These are phyloP conservation scores for Penicillium ucsense DNA, from an alignment of 495 filamentous ascomycete genomes.

Conservation along the genomic window DNA sequence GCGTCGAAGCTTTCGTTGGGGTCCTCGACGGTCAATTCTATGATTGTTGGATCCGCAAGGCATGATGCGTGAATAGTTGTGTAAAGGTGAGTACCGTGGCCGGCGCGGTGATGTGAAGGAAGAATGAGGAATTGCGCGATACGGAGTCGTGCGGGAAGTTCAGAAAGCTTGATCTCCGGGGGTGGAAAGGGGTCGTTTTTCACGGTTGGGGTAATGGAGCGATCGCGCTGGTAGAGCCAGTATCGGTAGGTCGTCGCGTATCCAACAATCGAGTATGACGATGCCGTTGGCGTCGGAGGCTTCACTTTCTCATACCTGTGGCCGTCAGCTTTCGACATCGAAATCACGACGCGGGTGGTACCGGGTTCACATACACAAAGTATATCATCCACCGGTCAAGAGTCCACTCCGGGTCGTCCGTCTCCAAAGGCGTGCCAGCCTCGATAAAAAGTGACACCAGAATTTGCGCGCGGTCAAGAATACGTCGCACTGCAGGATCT, in stretches of 20 bases:
- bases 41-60: constrained; percentile 48
- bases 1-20: constrained; percentile 92
- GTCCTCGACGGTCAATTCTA: constrained; percentile 90
- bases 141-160: constrained; percentile 59
- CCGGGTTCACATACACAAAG: constrained; percentile 45
- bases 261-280: constrained; percentile 66
- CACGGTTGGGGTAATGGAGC: constrained; percentile 15
- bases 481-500: constrained; percentile 47
- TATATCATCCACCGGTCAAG: constrained; percentile 80
- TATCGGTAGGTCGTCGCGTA: constrained; percentile 88
- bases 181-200: constrained; percentile 35
- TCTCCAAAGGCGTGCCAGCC: constrained; percentile 62
- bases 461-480: constrained; percentile 72
- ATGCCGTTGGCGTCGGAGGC: constrained; percentile 34
- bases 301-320: constrained; percentile 56
- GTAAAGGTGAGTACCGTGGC: constrained; percentile 76
- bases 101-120: constrained; percentile 71
- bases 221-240: constrained; percentile 31
- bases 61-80: constrained; percentile 60
- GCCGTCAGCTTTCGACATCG: constrained; percentile 1
- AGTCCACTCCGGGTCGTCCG: constrained; percentile 65
- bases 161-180: constrained; percentile 29
- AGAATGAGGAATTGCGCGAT: constrained; percentile 95
- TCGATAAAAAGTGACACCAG: constrained; percentile 86
- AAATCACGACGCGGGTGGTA: background rate